These are phyloP conservation scores for Melaleuca quinquenervia DNA, from an alignment of 345 rosid species.

Conservation along the genomic window DNA sequence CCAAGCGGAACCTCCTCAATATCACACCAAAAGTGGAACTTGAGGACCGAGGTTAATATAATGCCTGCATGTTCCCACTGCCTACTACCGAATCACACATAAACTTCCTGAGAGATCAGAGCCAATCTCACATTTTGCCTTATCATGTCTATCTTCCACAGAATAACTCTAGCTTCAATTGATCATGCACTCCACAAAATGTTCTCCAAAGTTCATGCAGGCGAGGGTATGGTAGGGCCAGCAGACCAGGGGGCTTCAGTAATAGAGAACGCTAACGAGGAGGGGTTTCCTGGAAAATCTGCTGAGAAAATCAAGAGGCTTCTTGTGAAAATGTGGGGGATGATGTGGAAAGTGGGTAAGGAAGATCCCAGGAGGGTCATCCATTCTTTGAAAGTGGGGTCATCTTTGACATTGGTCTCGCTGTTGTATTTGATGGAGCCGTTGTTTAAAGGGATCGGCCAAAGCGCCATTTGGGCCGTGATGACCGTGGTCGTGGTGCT, in stretches of 20 bases:
- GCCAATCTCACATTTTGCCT: not conserved
- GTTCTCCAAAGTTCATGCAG: conserved; percentile 27
- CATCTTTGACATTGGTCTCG: conserved; percentile 60
- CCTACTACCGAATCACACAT: not conserved
- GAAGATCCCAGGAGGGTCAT: conserved; percentile 68
- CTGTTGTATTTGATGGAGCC: conserved; percentile 51
- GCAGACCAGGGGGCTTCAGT: not conserved
- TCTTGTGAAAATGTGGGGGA: conserved; percentile 9
- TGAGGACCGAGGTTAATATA: not conserved
- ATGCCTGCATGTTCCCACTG: not conserved
- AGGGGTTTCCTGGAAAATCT: not conserved
- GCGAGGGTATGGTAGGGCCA: conserved; percentile 2
- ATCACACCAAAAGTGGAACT: not conserved
- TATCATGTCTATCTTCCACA: not conserved
- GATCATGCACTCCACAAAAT: not conserved
- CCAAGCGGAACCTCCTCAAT: not conserved
- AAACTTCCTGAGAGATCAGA: not conserved
- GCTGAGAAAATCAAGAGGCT: conserved; percentile 21
- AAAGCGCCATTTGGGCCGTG: conserved; percentile 68
- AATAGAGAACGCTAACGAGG: not conserved
- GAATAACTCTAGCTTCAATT: not conserved
- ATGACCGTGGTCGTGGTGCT: conserved; percentile 84
- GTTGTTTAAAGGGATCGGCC: conserved; percentile 51
- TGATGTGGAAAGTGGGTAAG: conserved; percentile 36
- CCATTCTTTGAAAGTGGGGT: conserved; percentile 81